These are phyloP conservation scores for Adansonia rubrostipa DNA, from an alignment of 441 rosid genomes.

Conservation along the genomic window DNA sequence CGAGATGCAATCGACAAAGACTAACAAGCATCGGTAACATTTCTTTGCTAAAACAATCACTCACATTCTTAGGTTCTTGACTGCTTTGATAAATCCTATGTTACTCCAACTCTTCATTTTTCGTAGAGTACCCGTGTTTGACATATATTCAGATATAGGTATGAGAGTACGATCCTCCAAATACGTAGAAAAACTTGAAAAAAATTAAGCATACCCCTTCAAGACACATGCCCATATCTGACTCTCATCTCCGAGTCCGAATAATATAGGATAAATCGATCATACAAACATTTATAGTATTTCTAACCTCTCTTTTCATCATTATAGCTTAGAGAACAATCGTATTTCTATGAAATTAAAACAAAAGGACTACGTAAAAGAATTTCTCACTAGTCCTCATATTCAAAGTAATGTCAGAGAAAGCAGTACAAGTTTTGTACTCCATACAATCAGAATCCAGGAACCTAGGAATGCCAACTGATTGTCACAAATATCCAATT, in stretches of 20 bases:
- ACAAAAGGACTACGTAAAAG: neutral
- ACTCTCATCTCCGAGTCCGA: too few species aligned
- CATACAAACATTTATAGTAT: neutral
- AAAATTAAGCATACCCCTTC: too few species aligned
- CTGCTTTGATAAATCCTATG: neutral
- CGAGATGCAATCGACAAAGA: neutral
- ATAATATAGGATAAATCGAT: too few species aligned
- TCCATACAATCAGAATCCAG: neutral
- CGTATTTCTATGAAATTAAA: neutral
- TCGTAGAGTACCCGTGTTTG: too few species aligned
- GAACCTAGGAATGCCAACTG: neutral
- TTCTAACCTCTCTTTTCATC: neutral
- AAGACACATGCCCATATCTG: too few species aligned
- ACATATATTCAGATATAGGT: too few species aligned
- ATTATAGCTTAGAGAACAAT: neutral
- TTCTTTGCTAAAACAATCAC: too few species aligned
- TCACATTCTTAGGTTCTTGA: neutral
- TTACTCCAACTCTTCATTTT: too few species aligned
- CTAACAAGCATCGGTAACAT: neutral
- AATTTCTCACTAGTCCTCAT: neutral
- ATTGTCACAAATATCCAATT: neutral
- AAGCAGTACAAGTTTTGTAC: neutral
- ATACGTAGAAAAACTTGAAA: too few species aligned
- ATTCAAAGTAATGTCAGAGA: neutral
- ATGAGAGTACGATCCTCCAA: too few species aligned